Base-by-base conservation (phyloP, 202 grass and related monocot species). In the Setaria italica region DNA sequence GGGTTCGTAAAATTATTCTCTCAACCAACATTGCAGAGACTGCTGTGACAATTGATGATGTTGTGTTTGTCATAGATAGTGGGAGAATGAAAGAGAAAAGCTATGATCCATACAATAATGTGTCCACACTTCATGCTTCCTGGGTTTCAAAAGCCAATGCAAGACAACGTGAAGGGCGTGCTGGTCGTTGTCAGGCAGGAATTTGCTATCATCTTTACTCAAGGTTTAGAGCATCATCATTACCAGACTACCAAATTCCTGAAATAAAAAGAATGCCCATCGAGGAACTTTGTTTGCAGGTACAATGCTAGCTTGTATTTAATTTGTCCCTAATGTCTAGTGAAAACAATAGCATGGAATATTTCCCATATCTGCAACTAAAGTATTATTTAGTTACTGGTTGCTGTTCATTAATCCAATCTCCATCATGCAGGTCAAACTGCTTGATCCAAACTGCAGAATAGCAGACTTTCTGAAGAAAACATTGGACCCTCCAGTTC, bases 211-310 rank as follows among this genome's bases (percentile, higher is more conserved):
- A 99, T 92, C 90, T 99, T 46, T 99, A 92, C 85, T 95, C 96
- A 15, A 95, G 72, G 86, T 91, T 90, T 78, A 88, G 96, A 88
- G 93, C 89, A 82, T 70, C 87, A 62, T 95, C 93, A 79, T 76
- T 99, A 62, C 90, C 72, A 81, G 91, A 94, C 9, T 99, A 86
- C 75, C 96, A 95, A 86, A 84, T 89, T 65, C 96, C 96, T 77
- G 96, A 99, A 89, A 95, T 99, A 74, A 99, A 99, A 80, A 94
- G 96, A 82, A 99, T 94, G 90, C 93, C 96, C 64, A 94, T 99
- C 67, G 96, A 99, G 89, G 96, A 99, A 78, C 86, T 99, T 51
- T 95, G 96, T 85, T 87, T 99, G 80, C 96, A 99, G 90, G 96
- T 90, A 91, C 67, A 81, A 64, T 78, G 32, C 6, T 77, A 41